Evolutionary conservation across 164 flowering plant species (phyloP).

Genomic region (Vitis riparia): DNA sequence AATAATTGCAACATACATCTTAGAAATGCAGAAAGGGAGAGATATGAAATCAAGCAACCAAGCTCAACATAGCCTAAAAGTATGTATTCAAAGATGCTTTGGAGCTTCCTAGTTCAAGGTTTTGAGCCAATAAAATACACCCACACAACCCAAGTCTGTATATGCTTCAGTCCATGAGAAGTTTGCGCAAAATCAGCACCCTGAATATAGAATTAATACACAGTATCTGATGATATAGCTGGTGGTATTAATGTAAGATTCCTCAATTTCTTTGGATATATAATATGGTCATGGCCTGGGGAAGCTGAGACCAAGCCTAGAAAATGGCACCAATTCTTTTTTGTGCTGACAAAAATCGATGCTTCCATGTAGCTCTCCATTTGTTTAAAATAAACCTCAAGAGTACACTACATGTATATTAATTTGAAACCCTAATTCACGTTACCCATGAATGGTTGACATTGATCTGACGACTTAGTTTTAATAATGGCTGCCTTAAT

Average conservation of each 20-base stretch:
- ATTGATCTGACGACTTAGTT: conserved; percentile 24
- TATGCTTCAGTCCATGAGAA: neutral
- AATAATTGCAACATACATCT: too few species aligned
- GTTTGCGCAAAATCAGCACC: neutral
- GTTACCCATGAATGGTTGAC: conserved; percentile 45
- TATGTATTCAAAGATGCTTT: neutral
- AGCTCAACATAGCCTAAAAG: neutral
- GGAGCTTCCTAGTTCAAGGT: neutral
- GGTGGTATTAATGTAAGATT: conserved; percentile 22
- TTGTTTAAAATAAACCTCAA: conserved; percentile 6
- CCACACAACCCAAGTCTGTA: neutral
- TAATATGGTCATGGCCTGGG: conserved; percentile 1
- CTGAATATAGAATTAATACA: neutral
- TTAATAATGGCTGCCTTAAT: conserved; percentile 15
- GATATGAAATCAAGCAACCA: too few species aligned
- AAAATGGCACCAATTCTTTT: conserved; percentile 1
- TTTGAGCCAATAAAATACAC: neutral
- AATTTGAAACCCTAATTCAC: conserved; percentile 14
- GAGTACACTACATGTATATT: neutral
- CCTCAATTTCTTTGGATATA: conserved; percentile 11
- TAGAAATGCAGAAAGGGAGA: neutral
- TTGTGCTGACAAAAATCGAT: conserved; percentile 24
- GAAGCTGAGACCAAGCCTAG: neutral
- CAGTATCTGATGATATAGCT: too few species aligned
- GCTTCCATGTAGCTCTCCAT: conserved; percentile 29